Evolutionary conservation across 2,329 filamentous ascomycete genomes (phyloP).

Genomic region (Fusarium haematococcum): DNA sequence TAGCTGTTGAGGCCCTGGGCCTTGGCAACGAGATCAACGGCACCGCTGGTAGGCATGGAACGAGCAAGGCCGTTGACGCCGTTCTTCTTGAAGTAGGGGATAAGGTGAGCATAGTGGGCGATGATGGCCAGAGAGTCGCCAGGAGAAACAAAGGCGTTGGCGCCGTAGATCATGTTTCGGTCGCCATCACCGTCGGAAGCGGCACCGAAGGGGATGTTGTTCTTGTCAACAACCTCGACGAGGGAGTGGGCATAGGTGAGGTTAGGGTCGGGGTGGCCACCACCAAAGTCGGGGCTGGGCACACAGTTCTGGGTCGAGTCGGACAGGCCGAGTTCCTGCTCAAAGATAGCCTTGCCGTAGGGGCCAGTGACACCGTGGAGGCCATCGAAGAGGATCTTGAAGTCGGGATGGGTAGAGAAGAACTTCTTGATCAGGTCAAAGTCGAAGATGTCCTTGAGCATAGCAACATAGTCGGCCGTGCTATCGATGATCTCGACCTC

Average conservation of each 20-base stretch:
- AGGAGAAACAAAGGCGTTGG: constrained; percentile 94
- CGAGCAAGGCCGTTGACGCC: constrained; percentile 95
- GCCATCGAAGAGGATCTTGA: constrained; percentile 97
- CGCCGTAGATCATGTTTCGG: constrained; percentile 99
- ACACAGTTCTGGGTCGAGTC: constrained; percentile 88
- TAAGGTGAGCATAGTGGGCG: constrained; percentile 93
- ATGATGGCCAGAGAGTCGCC: constrained; percentile 98
- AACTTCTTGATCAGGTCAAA: constrained; percentile 96
- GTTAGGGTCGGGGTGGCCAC: constrained; percentile 97
- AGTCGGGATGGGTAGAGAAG: constrained; percentile 86
- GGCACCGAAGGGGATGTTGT: constrained; percentile 93
- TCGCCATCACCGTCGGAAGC: constrained; percentile 97
- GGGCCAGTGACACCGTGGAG: constrained; percentile 95
- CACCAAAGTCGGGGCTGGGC: constrained; percentile 94
- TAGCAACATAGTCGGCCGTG: constrained; percentile 88
- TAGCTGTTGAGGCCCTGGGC: constrained; percentile 92
- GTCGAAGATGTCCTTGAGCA: constrained; percentile 99
- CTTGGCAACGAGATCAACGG: constrained; percentile 95
- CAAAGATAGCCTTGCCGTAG: constrained; percentile 95
- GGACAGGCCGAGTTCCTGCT: constrained; percentile 88
- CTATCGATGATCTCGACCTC: constrained; percentile 98
- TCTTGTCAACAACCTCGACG: constrained; percentile 92
- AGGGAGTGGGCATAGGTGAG: constrained; percentile 96
- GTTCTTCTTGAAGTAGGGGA: constrained; percentile 98
- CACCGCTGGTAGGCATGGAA: constrained; percentile 97